Base-by-base conservation (phyloP, 2,329 filamentous ascomycete genomes). In the Cladosporium sp. region DNA sequence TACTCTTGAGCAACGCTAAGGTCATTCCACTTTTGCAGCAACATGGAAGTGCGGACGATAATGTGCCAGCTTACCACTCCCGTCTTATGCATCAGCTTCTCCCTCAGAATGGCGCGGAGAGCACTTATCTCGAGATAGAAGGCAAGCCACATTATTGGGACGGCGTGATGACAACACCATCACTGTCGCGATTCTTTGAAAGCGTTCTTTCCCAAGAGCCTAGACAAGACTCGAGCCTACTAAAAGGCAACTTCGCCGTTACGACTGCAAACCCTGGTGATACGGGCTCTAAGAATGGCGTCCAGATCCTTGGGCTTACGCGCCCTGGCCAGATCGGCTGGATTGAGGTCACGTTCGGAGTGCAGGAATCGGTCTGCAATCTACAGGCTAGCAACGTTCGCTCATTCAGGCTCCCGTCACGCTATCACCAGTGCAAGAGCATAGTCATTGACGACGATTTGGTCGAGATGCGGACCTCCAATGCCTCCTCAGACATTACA, bases 1-100 rank as follows among this genome's bases (percentile, higher is more conserved):
- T 79, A 51, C 66, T 83, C 11, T 62, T 76, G 49, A 62, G 69
- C 2, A 82, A 82, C 53, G 63, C 72, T 13, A 68, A 67, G 32
- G 76, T 72, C 7, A 76, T 80, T 20, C 75, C 76, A 1, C 69
- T 82, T 3, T 61, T 78, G 30, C 75, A 79, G 55, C 78, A 82
- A 53, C 79, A 83, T 61, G 78, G 79, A 4, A 68, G 70, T 22
- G 58, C 65, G 8, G 79, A 82, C 57, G 76, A 79, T 55, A 83
- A 82, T 57, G 79, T 83, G 3, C 79, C 79, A 0, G 66, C 71
- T 5, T 82, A 78, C 56, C 73, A 82, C 60, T 80, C 78, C 4
- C 69, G 79, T 7, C 63, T 79, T 8, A 74, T 82, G 62, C 70
- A 72, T 38, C 71, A 77, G 52, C 65, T 78, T 36, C 62, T 78